These are phyloP conservation scores for Chaetoceros tenuissimus DNA, from an alignment of 108 stramenopile genomes.

Conservation along the genomic window DNA sequence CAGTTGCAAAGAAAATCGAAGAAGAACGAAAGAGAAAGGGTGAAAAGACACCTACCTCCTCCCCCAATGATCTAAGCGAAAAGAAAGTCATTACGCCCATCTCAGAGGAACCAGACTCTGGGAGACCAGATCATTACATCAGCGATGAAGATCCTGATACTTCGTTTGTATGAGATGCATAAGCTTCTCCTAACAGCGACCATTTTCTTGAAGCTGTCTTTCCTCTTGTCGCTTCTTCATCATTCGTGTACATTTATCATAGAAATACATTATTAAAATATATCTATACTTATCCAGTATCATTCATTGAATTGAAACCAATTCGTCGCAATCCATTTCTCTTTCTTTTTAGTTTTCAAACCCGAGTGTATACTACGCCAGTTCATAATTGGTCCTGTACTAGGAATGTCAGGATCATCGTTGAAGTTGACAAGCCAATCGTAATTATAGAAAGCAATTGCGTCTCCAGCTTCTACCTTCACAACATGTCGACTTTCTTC, in stretches of 20 bases:
- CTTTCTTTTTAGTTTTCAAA: conserved; percentile 14
- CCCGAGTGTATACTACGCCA: conserved; percentile 26
- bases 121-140: neutral
- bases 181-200: neutral
- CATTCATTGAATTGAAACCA: conserved; percentile 8
- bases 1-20: conserved; percentile 23
- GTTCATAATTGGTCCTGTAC: conserved; percentile 12
- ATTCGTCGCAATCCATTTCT: conserved; percentile 39
- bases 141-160: neutral
- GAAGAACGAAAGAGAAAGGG: conserved; percentile 12
- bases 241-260: too few species aligned
- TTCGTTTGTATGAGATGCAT: neutral
- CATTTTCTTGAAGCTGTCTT: too few species aligned
- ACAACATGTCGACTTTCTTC: conserved; percentile 7
- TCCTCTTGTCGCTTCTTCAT: too few species aligned
- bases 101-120: neutral
- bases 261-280: too few species aligned
- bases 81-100: neutral
- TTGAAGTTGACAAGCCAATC: conserved; percentile 5
- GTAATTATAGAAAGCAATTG: conserved; percentile 41
- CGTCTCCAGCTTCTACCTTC: conserved; percentile 28
- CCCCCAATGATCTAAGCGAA: neutral
- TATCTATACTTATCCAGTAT: too few species aligned
- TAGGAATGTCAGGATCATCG: conserved; percentile 18
- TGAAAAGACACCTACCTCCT: neutral